Conservation (phyloP, 805 yeast genomes). For the Spathaspora boniae region DNA sequence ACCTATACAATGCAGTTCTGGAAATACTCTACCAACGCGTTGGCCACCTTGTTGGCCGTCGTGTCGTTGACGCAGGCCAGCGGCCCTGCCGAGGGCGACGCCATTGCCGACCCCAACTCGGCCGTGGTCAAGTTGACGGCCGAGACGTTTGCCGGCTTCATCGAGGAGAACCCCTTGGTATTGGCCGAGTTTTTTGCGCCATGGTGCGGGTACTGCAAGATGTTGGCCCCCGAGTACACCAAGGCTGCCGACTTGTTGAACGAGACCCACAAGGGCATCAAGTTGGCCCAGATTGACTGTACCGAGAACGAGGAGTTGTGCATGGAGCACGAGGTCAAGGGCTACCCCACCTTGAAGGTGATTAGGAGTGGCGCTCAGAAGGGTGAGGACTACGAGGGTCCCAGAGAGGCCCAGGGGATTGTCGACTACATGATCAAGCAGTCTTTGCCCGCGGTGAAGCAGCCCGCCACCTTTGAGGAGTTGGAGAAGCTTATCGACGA, state of each 20-base stretch:
- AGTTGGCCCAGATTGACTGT: constrained; percentile 83
- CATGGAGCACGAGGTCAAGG: constrained; percentile 61
- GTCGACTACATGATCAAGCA: constrained; percentile 76
- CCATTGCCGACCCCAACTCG: constrained; percentile 76
- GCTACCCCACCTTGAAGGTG: constrained; percentile 82
- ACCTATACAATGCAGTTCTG: constrained; percentile 33
- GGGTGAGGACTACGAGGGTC: constrained; percentile 71
- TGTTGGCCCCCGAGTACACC: constrained; percentile 74
- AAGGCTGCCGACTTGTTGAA: constrained; percentile 66
- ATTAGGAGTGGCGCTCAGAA: constrained; percentile 54
- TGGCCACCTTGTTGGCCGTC: constrained; percentile 36
- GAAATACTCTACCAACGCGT: constrained; percentile 34
- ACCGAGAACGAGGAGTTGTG: constrained; percentile 74
- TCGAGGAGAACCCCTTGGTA: constrained; percentile 71
- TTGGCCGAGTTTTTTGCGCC: constrained; percentile 90
- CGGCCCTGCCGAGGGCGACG: constrained; percentile 50
- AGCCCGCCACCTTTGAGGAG: constrained; percentile 41
- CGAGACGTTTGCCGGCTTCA: constrained; percentile 60
- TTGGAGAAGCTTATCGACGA: constrained; percentile 49
- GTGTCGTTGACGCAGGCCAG: constrained; percentile 30
- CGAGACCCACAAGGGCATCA: constrained; percentile 51
- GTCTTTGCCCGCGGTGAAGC: constrained; percentile 64
- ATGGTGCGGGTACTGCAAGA: constrained; percentile 98
- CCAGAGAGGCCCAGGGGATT: constrained; percentile 78
- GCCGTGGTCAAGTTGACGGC: constrained; percentile 80